Conservation (phyloP, 1,139 yeast genomes). For the Candida albicans region DNA sequence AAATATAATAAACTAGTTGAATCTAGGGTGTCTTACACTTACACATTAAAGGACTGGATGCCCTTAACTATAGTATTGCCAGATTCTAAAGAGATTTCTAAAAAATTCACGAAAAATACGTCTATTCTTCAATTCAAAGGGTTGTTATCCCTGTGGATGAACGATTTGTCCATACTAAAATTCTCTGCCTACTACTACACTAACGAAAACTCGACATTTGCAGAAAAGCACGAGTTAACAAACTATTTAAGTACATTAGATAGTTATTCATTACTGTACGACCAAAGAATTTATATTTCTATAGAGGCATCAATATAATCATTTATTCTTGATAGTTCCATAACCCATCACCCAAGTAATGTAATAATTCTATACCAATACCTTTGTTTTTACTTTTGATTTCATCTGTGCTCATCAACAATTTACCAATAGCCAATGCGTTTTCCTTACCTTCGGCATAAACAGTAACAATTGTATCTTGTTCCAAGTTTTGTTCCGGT, state of each 20-base stretch:
- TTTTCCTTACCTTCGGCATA: slow-evolving; percentile 92
- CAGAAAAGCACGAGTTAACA: slow-evolving; percentile 18
- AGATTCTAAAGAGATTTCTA: not conserved
- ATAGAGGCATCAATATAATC: slow-evolving; percentile 5
- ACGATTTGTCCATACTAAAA: slow-evolving; percentile 18
- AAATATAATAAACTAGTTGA: slow-evolving; percentile 23
- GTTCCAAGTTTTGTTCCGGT: slow-evolving; percentile 67
- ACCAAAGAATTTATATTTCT: slow-evolving; percentile 21
- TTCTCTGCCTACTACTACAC: slow-evolving; percentile 21
- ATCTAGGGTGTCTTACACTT: not conserved
- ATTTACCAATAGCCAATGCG: slow-evolving; percentile 86
- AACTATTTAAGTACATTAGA: slow-evolving; percentile 40
- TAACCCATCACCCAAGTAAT: slow-evolving; percentile 87
- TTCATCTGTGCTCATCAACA: slow-evolving; percentile 87
- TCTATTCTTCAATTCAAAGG: slow-evolving; percentile 34
- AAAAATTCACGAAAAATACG: slow-evolving; percentile 11
- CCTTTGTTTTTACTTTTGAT: slow-evolving; percentile 84
- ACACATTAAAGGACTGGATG: slow-evolving; percentile 10
- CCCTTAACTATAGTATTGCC: slow-evolving; percentile 5
- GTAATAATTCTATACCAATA: slow-evolving; percentile 83
- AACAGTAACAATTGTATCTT: slow-evolving; percentile 72
- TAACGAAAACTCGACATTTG: slow-evolving; percentile 14
- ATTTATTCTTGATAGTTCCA: slow-evolving; percentile 55
- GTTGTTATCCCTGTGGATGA: slow-evolving; percentile 16
- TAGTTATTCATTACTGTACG: slow-evolving; percentile 29